Evolutionary conservation across 805 yeast species (phyloP), one percentile per base, ranked within the genome.

Genomic region (Scheffersomyces lignosus): DNA sequence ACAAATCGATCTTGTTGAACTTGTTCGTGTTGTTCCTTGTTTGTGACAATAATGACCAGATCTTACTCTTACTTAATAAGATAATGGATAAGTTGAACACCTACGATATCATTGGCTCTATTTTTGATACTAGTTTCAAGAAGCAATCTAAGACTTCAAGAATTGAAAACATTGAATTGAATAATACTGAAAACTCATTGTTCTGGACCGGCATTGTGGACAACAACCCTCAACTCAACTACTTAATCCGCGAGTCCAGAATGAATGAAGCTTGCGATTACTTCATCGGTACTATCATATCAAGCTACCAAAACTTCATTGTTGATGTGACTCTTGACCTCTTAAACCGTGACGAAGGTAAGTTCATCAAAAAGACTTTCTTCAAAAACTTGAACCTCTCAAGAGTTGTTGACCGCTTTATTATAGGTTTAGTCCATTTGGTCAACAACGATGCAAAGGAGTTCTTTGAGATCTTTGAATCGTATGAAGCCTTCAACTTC

Each of bases 331-430:
- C 61, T 18, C 52, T 63, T 17, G 58, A 51, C 18, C 51, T 58
- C 24, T 52, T 60, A 27, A 62, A 52, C 27, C 49, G 47, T 25
- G 60, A 54, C 41, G 65, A 77, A 18, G 55, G 56, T 50, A 44
- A 51, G 4, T 59, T 77, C 4, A 76, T 78, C 42, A 68, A 70
- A 22, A 42, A 60, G 1, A 47, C 61, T 13, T 58, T 82, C 32
- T 58, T 71, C 29, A 28, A 23, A 4, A 36, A 40, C 3, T 34
- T 44, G 23, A 29, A 41, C 28, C 14, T 13, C 6, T 32, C 32
- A 43, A 49, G 41, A 12, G 47, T 50, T 5, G 38, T 59, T 27
- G 60, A 59, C 34, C 40, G 49, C 18, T 60, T 63, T 27, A 56
- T 69, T 29, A 52, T 55, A 18, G 75, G 72, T 3, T 43, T 69